phyloP scores from a whole-genome alignment of 2,329 filamentous ascomycete genomes.

The Microdochium trichocladiopsis region DNA sequence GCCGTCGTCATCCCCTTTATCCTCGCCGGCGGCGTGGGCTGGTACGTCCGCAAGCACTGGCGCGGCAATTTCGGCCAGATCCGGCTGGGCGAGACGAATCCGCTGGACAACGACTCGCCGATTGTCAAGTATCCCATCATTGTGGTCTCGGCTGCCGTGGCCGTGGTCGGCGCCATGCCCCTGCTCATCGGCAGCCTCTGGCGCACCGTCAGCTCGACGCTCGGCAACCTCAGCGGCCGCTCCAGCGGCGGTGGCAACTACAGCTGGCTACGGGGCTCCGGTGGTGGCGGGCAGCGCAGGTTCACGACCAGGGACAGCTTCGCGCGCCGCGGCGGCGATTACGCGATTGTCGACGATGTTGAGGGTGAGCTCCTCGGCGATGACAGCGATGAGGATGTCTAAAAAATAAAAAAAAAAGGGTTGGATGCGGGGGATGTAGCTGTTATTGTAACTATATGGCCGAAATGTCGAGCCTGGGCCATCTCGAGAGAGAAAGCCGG shows the following conservation, averaged over 20 bases:
- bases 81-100: conserved; percentile 67
- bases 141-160: conserved; percentile 56
- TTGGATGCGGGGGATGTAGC: background rate
- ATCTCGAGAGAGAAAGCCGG: too few species aligned
- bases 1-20: conserved; percentile 71
- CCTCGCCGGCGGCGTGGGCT: conserved; percentile 66
- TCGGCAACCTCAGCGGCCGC: conserved; percentile 38
- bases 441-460: too few species aligned
- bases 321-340: conserved; percentile 79
- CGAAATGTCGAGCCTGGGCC: too few species aligned
- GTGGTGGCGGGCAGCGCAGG: conserved; percentile 52
- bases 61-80: conserved; percentile 88
- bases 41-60: conserved; percentile 81
- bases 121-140: conserved; percentile 81
- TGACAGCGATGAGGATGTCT: conserved; percentile 85
- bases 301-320: conserved; percentile 91
- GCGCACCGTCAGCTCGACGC: conserved; percentile 50
- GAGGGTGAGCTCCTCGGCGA: conserved; percentile 92
- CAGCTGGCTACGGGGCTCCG: conserved; percentile 35
- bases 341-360: conserved; percentile 82
- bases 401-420: conserved; percentile 7
- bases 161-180: conserved; percentile 56
- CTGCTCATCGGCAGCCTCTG: conserved; percentile 67
- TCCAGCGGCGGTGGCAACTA: conserved; percentile 39
- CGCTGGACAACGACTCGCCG: conserved; percentile 63